Conservation (phyloP, 345 rosid species). For the Erysimum cheiranthoides region DNA sequence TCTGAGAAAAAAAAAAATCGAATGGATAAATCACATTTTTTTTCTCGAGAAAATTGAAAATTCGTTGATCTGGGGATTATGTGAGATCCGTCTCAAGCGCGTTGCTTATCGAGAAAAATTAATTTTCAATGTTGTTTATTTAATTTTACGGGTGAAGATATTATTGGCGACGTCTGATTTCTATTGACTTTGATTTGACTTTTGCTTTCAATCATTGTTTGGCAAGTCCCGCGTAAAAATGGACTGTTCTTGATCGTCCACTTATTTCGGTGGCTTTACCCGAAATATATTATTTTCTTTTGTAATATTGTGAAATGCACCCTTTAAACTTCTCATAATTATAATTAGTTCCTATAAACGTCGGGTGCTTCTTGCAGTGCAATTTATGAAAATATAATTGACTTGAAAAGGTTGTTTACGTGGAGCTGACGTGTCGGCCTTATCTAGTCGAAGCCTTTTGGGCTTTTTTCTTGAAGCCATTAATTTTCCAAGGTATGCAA, state of each 20-base stretch:
- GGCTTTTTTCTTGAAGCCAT: not conserved
- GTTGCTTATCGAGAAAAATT: conserved; percentile 30
- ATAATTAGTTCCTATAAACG: not conserved
- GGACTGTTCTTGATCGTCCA: conserved; percentile 32
- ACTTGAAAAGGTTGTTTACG: not conserved
- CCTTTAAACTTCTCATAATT: conserved; percentile 7
- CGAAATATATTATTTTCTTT: conserved; percentile 6
- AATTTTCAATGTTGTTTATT: not conserved
- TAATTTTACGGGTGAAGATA: not conserved
- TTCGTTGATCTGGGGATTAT: conserved; percentile 33
- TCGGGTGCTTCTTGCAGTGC: not conserved
- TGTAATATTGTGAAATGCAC: not conserved
- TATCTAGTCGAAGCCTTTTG: conserved; percentile 31
- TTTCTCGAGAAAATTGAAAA: not conserved
- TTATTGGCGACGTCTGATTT: conserved; percentile 33
- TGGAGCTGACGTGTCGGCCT: conserved; percentile 31
- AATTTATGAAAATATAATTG: not conserved
- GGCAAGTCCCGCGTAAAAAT: conserved; percentile 36
- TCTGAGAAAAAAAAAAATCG: not conserved
- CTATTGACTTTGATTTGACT: conserved; percentile 40
- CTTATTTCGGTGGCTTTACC: conserved; percentile 26
- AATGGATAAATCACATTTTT: conserved; percentile 38
- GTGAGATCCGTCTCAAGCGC: conserved; percentile 34
- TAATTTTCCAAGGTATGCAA: not conserved
- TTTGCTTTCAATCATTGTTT: conserved; percentile 42